Conservation (phyloP, 768 basidiomycete species). For the Candolleomyces aberdarensis region DNA sequence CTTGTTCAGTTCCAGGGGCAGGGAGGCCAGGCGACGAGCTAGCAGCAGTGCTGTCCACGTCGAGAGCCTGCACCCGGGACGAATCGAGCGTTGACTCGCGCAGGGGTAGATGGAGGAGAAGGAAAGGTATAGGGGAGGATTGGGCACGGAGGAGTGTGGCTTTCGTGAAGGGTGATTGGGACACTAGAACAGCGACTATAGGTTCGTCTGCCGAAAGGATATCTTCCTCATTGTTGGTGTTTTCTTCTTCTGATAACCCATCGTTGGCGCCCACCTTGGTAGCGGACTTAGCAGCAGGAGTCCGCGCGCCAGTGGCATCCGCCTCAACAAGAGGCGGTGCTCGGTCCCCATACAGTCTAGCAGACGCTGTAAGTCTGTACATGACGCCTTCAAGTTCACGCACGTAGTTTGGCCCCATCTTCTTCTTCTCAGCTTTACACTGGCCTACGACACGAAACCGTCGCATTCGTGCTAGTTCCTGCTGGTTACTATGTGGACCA, state of each 20-base stretch:
- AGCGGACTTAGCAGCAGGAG: no score
- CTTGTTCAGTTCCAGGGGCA: not conserved
- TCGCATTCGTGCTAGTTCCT: constrained; percentile 25
- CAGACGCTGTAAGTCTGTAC: constrained; percentile 39
- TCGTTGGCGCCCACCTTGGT: no score
- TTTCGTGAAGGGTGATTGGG: constrained; percentile 77
- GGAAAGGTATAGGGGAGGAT: constrained; percentile 73
- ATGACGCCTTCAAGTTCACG: constrained; percentile 92
- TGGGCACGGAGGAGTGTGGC: constrained; percentile 65
- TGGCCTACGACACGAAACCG: constrained; percentile 79
- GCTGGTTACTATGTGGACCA: not conserved
- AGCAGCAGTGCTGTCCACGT: not conserved
- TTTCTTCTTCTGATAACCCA: not conserved
- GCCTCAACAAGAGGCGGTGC: not conserved
- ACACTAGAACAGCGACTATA: constrained; percentile 71
- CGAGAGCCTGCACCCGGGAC: not conserved
- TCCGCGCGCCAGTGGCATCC: no score
- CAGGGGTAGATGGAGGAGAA: constrained; percentile 72
- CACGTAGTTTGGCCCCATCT: constrained; percentile 73
- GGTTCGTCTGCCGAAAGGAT: not conserved
- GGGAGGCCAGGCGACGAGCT: not conserved
- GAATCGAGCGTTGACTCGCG: not conserved
- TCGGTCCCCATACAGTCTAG: not conserved
- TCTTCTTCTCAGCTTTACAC: constrained; percentile 89
- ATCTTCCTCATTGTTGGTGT: not conserved